These are phyloP conservation scores for Colletotrichum trifolii DNA, from an alignment of 2,329 filamentous ascomycete genomes.

Conservation along the genomic window DNA sequence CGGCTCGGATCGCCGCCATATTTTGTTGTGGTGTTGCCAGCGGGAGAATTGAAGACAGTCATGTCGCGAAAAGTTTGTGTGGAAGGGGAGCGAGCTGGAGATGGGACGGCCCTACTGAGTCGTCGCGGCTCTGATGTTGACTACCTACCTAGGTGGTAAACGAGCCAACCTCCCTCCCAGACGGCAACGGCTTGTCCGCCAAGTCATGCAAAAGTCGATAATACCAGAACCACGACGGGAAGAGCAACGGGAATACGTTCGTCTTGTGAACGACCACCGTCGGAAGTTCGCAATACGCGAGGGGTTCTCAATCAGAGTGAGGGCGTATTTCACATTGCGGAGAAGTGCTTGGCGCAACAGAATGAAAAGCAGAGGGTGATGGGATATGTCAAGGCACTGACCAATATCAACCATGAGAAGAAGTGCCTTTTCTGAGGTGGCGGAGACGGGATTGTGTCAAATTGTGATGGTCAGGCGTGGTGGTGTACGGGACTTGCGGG, in stretches of 20 bases:
- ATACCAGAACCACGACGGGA: too few relatives aligned
- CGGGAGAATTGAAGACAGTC: not conserved
- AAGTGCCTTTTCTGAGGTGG: conserved; percentile 18
- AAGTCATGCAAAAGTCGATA: conserved; percentile 7
- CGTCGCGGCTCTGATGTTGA: not conserved
- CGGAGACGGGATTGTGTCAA: not conserved
- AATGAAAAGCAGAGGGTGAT: not conserved
- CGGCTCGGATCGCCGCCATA: conserved; percentile 25
- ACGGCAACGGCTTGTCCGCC: conserved; percentile 24
- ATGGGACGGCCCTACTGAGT: not conserved
- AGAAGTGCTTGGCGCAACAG: not conserved
- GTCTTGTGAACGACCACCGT: too few relatives aligned
- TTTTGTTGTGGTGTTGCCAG: conserved; percentile 28
- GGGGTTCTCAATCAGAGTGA: not conserved
- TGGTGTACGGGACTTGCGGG: conserved; percentile 6
- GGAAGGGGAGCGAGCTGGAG: not conserved
- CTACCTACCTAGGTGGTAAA: not conserved
- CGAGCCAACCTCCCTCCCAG: conserved; percentile 5
- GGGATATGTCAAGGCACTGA: not conserved
- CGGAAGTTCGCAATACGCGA: too few relatives aligned
- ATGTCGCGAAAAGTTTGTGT: not conserved
- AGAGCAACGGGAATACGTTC: too few relatives aligned
- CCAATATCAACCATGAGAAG: not conserved
- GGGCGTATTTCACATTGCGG: not conserved
- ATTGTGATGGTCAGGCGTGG: not conserved